Conservation (phyloP, 768 basidiomycete species). For the Mycena rosella region DNA sequence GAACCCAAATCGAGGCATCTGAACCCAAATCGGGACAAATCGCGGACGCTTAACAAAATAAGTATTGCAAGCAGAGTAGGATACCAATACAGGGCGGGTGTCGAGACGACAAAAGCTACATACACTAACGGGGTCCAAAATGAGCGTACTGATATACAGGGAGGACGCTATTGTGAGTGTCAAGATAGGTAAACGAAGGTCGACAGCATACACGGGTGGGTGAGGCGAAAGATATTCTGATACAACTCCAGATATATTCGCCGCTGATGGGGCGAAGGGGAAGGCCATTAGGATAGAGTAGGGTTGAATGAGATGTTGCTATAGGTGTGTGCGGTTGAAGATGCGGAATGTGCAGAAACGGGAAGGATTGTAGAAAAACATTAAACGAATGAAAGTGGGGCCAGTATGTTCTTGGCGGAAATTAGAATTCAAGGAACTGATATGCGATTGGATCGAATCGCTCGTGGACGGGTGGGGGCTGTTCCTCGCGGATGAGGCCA, state of each 20-base stretch:
- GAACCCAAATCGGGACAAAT: not conserved
- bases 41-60: too few relatives aligned
- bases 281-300: slow-evolving; percentile 35
- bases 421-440: slow-evolving; percentile 83
- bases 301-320: slow-evolving; percentile 7
- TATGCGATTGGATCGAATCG: slow-evolving; percentile 76
- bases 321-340: slow-evolving; percentile 24
- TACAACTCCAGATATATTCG: slow-evolving; percentile 34
- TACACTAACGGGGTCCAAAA: slow-evolving; percentile 20
- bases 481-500: slow-evolving; percentile 77
- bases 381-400: slow-evolving; percentile 35
- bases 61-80: slow-evolving; percentile 12
- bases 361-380: slow-evolving; percentile 17
- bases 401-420: slow-evolving; percentile 37
- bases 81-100: slow-evolving; percentile 35
- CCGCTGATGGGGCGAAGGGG: slow-evolving; percentile 20
- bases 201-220: slow-evolving; percentile 30
- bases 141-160: slow-evolving; percentile 34
- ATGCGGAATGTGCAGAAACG: slow-evolving; percentile 23
- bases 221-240: slow-evolving; percentile 27
- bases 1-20: not conserved
- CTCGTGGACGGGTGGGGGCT: slow-evolving; percentile 67
- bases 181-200: slow-evolving; percentile 34
- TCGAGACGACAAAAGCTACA: slow-evolving; percentile 39
- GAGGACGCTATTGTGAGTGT: slow-evolving; percentile 18